Percentiles rank a stretch among this genome's conserved stretches.
Conservation (phyloP, 2,329 filamentous ascomycete genomes). For the Fusarium graminum region DNA sequence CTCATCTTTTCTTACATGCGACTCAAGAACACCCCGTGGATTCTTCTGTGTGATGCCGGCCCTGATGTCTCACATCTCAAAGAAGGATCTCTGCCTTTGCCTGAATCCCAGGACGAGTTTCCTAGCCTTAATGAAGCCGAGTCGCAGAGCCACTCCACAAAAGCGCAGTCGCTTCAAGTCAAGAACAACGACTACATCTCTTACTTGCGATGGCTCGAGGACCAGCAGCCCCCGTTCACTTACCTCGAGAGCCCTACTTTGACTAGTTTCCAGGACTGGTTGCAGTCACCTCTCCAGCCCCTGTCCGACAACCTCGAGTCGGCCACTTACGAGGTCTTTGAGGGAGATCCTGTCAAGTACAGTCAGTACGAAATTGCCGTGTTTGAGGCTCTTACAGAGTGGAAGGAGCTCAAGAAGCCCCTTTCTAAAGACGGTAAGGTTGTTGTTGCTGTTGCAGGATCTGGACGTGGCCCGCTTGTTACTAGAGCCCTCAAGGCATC, state of each 20-base stretch:
- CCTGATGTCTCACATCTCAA: constrained; percentile 57
- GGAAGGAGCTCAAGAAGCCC: constrained; percentile 78
- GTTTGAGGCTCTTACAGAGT: constrained; percentile 82
- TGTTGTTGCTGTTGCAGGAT: constrained; percentile 91
- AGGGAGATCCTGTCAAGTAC: constrained; percentile 98
- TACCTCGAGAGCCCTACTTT: constrained; percentile 65
- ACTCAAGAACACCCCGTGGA: constrained; percentile 72
- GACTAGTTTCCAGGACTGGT: constrained; percentile 84
- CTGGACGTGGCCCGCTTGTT: constrained; percentile 91
- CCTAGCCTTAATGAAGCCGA: constrained; percentile 78
- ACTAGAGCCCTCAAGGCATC: constrained; percentile 88
- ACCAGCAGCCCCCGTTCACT: constrained; percentile 76
- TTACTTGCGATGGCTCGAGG: constrained; percentile 87
- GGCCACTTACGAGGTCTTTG: constrained; percentile 97
- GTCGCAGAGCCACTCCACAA: constrained; percentile 51
- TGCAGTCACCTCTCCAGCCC: constrained; percentile 94
- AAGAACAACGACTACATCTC: constrained; percentile 67
- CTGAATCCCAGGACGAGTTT: constrained; percentile 66
- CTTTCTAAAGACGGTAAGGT: constrained; percentile 78
- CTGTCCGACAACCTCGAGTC: constrained; percentile 97
- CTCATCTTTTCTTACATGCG: constrained; percentile 74
- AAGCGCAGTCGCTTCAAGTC: constrained; percentile 45
- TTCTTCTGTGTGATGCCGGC: constrained; percentile 73
- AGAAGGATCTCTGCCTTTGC: constrained; percentile 39
- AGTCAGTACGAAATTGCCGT: constrained; percentile 93